These are phyloP conservation scores for Fusarium agapanthi DNA, from an alignment of 2,329 filamentous ascomycete species.

Conservation along the genomic window DNA sequence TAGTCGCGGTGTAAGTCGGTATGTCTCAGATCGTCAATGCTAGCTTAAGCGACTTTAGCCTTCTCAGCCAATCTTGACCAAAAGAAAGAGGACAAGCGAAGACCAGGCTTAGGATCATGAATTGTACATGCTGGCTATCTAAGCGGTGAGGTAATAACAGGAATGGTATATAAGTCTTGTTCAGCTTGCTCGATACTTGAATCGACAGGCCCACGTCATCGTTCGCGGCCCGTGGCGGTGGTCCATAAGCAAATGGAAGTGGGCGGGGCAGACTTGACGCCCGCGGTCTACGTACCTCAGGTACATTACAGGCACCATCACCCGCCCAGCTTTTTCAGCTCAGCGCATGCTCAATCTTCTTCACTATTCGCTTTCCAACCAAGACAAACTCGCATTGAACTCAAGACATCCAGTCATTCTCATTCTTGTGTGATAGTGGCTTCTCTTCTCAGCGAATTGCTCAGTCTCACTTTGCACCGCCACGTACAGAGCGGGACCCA, in stretches of 20 bases:
- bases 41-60: background rate
- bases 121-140: background rate
- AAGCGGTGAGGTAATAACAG: conserved; percentile 2
- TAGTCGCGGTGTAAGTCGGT: conserved; percentile 4
- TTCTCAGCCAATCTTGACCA: background rate
- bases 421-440: background rate
- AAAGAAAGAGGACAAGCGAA: background rate
- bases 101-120: background rate
- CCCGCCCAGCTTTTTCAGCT: conserved; percentile 12
- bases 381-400: background rate
- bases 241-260: conserved; percentile 16
- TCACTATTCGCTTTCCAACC: conserved; percentile 2
- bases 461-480: conserved; percentile 22
- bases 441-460: conserved; percentile 11
- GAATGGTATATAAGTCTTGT: background rate
- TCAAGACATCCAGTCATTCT: background rate
- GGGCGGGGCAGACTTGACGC: conserved; percentile 22
- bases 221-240: conserved; percentile 37
- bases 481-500: conserved; percentile 33
- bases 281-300: background rate
- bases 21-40: background rate
- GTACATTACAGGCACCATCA: background rate
- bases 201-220: conserved; percentile 39
- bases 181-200: background rate
- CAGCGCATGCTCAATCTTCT: conserved; percentile 18